These are phyloP conservation scores for Ceratobasidium sp. DNA, from an alignment of 1,284 basidiomycete genomes.

Conservation along the genomic window DNA sequence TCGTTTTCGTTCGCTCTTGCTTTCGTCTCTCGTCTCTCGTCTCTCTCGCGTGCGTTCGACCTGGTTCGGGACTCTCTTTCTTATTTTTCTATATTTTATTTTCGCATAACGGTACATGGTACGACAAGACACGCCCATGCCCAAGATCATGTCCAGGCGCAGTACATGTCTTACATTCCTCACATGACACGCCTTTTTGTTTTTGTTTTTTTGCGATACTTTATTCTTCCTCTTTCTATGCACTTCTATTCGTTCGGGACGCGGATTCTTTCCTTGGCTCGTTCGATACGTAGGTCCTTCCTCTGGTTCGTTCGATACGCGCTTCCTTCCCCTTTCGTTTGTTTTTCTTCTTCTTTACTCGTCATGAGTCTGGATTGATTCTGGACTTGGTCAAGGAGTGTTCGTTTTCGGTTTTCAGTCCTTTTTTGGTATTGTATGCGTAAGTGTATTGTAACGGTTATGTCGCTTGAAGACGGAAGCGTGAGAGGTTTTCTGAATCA, in stretches of 20 bases:
- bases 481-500: not conserved
- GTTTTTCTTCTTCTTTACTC: not conserved
- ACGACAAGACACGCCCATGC: slow-evolving; percentile 43
- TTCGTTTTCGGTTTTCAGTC: not conserved
- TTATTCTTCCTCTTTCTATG: not conserved
- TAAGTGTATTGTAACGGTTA: not conserved
- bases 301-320: not conserved
- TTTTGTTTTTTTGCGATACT: not conserved
- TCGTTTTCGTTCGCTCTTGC: slow-evolving; percentile 7
- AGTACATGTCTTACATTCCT: slow-evolving; percentile 14
- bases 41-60: not conserved
- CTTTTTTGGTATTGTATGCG: slow-evolving; percentile 24
- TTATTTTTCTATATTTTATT: slow-evolving; percentile 31
- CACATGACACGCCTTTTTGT: slow-evolving; percentile 34
- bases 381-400: slow-evolving; percentile 3
- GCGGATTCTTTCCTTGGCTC: not conserved
- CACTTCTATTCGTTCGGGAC: not conserved
- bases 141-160: slow-evolving; percentile 22
- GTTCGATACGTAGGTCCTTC: not conserved
- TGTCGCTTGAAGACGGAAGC: not conserved
- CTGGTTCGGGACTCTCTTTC: slow-evolving; percentile 1
- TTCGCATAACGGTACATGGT: slow-evolving; percentile 13
- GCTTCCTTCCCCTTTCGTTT: not conserved
- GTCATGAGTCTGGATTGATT: slow-evolving; percentile 3
- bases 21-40: slow-evolving; percentile 2